Percentiles rank a stretch among this genome's conserved stretches.
phyloP scores from a whole-genome alignment of 106 monocot species.

The Vanilla planifolia region DNA sequence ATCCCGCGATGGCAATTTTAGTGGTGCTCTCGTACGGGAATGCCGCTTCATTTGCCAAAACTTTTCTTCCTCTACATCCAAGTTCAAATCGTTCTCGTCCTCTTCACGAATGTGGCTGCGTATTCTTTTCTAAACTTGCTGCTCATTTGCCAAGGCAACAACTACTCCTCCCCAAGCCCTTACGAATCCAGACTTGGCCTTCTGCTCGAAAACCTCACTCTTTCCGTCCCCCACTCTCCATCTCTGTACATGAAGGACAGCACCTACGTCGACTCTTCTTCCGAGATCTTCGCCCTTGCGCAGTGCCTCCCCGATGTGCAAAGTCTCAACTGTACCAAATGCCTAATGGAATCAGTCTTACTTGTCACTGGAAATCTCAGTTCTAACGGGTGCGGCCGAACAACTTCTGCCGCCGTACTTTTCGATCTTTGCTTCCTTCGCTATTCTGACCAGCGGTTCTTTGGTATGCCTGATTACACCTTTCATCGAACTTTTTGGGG shows the following conservation, averaged over 20 bases:
- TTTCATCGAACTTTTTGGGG: too few relatives aligned
- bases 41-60: too few relatives aligned
- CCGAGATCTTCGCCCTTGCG: not conserved
- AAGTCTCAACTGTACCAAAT: not conserved
- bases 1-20: too few relatives aligned
- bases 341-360: not conserved
- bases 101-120: too few relatives aligned
- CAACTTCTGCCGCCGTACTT: not conserved
- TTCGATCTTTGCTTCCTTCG: not conserved
- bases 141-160: constrained; percentile 2
- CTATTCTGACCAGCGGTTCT: not conserved
- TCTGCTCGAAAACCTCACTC: not conserved
- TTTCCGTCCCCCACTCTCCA: not conserved
- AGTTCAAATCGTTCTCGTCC: too few relatives aligned
- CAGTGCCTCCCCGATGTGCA: not conserved
- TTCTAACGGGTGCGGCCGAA: not conserved
- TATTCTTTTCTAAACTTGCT: too few relatives aligned
- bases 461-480: not conserved
- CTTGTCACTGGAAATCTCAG: not conserved
- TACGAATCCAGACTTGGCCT: not conserved
- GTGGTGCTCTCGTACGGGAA: too few relatives aligned
- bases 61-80: too few relatives aligned
- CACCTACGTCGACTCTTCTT: too few relatives aligned
- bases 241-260: too few relatives aligned
- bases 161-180: constrained; percentile 1